phyloP scores from a whole-genome alignment of 495 filamentous ascomycete genomes.

The Usnea hakonensis region DNA sequence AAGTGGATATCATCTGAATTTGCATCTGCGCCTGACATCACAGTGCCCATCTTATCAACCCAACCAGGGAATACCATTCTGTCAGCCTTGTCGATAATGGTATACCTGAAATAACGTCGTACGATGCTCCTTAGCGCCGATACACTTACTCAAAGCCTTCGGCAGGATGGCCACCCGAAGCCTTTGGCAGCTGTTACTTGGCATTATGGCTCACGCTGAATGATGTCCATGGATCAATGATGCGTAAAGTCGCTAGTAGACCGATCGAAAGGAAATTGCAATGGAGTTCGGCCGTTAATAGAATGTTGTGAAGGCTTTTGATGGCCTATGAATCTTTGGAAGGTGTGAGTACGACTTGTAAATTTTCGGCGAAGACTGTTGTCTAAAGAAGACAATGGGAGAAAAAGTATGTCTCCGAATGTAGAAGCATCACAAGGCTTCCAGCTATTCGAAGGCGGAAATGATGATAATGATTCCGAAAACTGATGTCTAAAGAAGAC shows the following conservation, averaged over 20 bases:
- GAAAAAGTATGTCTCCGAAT: not conserved
- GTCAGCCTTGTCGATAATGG: constrained; percentile 92
- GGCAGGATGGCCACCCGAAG: no score
- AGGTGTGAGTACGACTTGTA: not conserved
- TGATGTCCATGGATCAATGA: not conserved
- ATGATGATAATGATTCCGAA: constrained; percentile 12
- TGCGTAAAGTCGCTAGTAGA: not conserved
- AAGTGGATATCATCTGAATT: constrained; percentile 79
- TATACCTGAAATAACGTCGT: constrained; percentile 44
- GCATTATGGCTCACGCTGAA: not conserved
- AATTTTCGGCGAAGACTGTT: not conserved
- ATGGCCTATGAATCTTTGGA: not conserved
- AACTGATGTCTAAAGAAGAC: no score
- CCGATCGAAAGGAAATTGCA: not conserved
- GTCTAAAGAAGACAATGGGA: not conserved
- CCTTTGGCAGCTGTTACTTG: not conserved
- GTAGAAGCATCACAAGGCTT: not conserved
- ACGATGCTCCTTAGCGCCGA: constrained; percentile 9
- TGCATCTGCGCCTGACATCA: constrained; percentile 63
- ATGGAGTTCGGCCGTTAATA: not conserved
- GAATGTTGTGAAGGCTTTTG: not conserved
- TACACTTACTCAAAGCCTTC: constrained; percentile 52
- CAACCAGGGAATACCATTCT: constrained; percentile 76
- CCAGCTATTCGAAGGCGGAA: not conserved
- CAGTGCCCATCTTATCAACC: constrained; percentile 57